These are phyloP conservation scores for Parasarocladium wereldwijsianum DNA, from an alignment of 2,329 filamentous ascomycete genomes.

Conservation along the genomic window DNA sequence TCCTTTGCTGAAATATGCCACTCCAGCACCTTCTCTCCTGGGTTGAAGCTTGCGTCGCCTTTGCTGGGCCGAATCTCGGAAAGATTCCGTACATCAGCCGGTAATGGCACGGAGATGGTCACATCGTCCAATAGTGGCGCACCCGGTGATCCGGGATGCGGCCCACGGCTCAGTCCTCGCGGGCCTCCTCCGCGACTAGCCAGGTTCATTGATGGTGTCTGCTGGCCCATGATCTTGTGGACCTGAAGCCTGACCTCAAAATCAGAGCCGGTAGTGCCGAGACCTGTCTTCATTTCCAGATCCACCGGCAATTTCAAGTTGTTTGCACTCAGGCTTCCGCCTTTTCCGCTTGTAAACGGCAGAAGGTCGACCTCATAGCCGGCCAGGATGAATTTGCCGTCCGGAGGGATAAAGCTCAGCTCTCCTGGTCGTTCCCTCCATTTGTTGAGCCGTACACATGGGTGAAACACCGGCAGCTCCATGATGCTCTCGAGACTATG, in stretches of 20 bases:
- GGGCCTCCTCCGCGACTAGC: constrained; percentile 25
- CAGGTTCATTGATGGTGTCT: constrained; percentile 13
- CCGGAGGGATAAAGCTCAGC: constrained; percentile 89
- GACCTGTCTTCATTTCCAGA: constrained; percentile 66
- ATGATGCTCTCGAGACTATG: constrained; percentile 61
- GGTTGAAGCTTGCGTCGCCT: constrained; percentile 72
- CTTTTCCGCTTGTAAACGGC: constrained; percentile 48
- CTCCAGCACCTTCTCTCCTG: constrained; percentile 57
- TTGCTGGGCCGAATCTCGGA: constrained; percentile 66
- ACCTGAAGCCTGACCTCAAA: constrained; percentile 76
- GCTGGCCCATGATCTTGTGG: constrained; percentile 44
- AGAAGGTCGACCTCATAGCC: constrained; percentile 90
- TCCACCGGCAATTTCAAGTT: constrained; percentile 69
- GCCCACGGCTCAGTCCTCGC: constrained; percentile 20
- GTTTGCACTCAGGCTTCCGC: constrained; percentile 37
- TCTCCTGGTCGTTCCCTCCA: constrained; percentile 86
- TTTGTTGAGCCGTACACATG: constrained; percentile 76
- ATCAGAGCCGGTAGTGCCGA: constrained; percentile 63
- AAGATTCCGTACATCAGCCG: constrained; percentile 65
- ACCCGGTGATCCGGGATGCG: constrained; percentile 37
- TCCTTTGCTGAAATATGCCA: constrained; percentile 77
- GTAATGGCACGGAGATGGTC: constrained; percentile 63
- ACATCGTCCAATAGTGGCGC: constrained; percentile 61
- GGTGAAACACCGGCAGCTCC: constrained; percentile 87
- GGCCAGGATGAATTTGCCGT: constrained; percentile 83